Conservation (phyloP, 306 rosid genomes). For the Castanea sativa region DNA sequence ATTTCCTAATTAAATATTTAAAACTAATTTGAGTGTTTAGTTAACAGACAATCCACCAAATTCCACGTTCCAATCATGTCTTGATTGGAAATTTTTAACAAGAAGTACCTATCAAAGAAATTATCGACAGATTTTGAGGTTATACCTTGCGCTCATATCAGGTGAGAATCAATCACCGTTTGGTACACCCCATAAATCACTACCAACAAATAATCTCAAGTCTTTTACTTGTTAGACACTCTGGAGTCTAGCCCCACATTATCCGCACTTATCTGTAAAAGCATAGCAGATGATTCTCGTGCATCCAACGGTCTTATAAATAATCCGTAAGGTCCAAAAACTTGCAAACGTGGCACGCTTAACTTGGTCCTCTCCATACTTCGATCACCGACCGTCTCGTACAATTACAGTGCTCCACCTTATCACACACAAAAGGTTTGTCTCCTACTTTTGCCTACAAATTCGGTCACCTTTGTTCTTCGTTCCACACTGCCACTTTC, state of each 20-base stretch:
- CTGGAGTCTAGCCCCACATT: neutral
- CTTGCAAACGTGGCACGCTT: slow-evolving; percentile 18
- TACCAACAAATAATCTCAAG: too few relatives aligned
- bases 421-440: neutral
- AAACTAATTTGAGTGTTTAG: too few relatives aligned
- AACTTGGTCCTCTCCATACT: neutral
- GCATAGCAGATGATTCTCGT: neutral
- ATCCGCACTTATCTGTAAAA: neutral
- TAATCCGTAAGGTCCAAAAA: neutral
- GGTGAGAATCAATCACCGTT: too few relatives aligned
- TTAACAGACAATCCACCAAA: too few relatives aligned
- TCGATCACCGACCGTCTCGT: slow-evolving; percentile 20
- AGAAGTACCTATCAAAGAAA: too few relatives aligned
- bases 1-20: too few relatives aligned
- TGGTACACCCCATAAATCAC: too few relatives aligned
- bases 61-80: too few relatives aligned
- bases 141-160: too few relatives aligned
- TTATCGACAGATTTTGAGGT: too few relatives aligned
- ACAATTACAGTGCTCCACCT: slow-evolving; percentile 1
- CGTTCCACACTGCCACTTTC: neutral
- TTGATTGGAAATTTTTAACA: too few relatives aligned
- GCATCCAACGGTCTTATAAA: neutral
- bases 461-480: neutral
- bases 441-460: neutral
- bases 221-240: too few relatives aligned